Percentiles rank a stretch among this genome's conserved stretches.
These are phyloP conservation scores for Pichia manshurica DNA, from an alignment of 805 yeast genomes.

Conservation along the genomic window DNA sequence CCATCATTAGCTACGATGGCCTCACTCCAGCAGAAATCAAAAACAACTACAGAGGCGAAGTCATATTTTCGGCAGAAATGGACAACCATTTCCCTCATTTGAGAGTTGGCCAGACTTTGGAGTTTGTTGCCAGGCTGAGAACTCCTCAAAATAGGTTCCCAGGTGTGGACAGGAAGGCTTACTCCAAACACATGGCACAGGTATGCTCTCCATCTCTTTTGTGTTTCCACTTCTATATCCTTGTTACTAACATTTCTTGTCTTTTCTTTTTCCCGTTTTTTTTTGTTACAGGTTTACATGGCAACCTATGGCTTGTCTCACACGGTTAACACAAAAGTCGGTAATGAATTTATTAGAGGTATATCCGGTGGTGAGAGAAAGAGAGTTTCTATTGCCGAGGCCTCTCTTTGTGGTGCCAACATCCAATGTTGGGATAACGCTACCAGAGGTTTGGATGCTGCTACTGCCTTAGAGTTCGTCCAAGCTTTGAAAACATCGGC, in stretches of 20 bases:
- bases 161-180: slow-evolving; percentile 45
- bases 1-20: slow-evolving; percentile 49
- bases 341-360: slow-evolving; percentile 59
- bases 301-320: slow-evolving; percentile 35
- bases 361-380: slow-evolving; percentile 66
- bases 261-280: neutral
- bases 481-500: slow-evolving; percentile 54
- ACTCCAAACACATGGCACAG: slow-evolving; percentile 46
- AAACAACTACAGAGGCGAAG: slow-evolving; percentile 56
- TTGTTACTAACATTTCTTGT: slow-evolving; percentile 19
- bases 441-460: slow-evolving; percentile 67
- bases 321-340: slow-evolving; percentile 53
- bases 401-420: slow-evolving; percentile 31
- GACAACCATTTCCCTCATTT: slow-evolving; percentile 63
- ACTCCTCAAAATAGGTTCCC: slow-evolving; percentile 55
- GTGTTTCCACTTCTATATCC: neutral
- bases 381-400: slow-evolving; percentile 63
- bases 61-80: slow-evolving; percentile 60
- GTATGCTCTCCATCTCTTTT: slow-evolving; percentile 26
- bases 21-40: slow-evolving; percentile 43
- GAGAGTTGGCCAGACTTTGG: slow-evolving; percentile 58
- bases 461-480: slow-evolving; percentile 62
- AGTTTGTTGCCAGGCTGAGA: slow-evolving; percentile 52
- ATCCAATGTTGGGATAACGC: slow-evolving; percentile 53
- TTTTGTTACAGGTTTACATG: slow-evolving; percentile 26